Evolutionary conservation across 179 eudicot genomes (phyloP), one percentile per base, ranked within the genome.

Genomic region (Nepenthes alata): DNA sequence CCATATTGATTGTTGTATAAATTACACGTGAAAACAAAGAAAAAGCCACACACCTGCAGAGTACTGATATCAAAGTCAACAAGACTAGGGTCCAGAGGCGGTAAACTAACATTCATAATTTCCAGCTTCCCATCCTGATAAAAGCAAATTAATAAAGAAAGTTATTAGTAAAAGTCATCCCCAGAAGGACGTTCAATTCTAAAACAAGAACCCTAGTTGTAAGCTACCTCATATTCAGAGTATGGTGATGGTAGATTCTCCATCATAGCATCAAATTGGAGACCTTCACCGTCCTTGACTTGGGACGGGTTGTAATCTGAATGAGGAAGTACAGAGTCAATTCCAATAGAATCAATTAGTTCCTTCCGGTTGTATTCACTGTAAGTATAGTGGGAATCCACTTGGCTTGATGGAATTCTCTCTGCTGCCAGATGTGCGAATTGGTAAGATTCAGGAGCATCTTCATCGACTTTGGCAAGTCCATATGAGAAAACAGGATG

Each of bases 151-250:
- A 60, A 41, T 41, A 7, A 4, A 41, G 45, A 41, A 41, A 4
- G 45, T 41, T 41, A 0, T 7, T 4, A 41, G 8, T 41, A 7
- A 4, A 41, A 41, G 45, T 4, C 45, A 4, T 25, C 25, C 25
- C 25, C 25, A 0, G 25, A 41, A 4, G 5, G 45, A 41, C 0
- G 5, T 4, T 41, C 45, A 41, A 4, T 41, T 41, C 45, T 44
- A 49, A 47, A 35, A 47, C 37, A 44, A 47, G 68, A 51, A 13
- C 62, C 37, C 5, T 11, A 10, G n/a, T 44, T 13, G 8, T 34
- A 53, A 38, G 8, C 51, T 82, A 88, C 98, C 98, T 83, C 86
- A 67, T 84, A 82, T 41, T 82, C 85, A 6, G 86, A 77, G 68
- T 81, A 81, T 38, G 78, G 77, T 64, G 72, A 59, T 61, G 70